Conservation (phyloP, 2,329 filamentous ascomycete species). For the Sarocladium brachiariae region DNA sequence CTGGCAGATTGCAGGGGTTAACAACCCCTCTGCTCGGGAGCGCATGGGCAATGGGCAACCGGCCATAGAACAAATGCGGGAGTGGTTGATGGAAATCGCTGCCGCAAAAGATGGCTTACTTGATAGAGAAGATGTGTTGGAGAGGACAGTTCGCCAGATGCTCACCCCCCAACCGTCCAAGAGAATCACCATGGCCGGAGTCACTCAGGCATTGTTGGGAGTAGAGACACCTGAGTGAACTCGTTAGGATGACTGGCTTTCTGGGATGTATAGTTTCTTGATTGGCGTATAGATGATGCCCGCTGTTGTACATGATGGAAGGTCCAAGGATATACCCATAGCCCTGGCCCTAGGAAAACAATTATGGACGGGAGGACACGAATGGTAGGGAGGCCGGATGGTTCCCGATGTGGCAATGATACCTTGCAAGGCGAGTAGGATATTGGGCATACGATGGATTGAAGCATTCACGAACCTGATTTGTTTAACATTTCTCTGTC, state of each 20-base stretch:
- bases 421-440: background rate
- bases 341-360: background rate
- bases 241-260: background rate
- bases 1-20: constrained; percentile 52
- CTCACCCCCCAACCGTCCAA: constrained; percentile 42
- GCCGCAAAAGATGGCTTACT: constrained; percentile 38
- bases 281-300: background rate
- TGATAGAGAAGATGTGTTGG: constrained; percentile 39
- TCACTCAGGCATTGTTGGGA: constrained; percentile 3
- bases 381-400: background rate
- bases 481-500: background rate
- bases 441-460: background rate
- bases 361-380: background rate
- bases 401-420: background rate
- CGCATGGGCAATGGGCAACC: constrained; percentile 30
- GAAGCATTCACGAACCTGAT: background rate
- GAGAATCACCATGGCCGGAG: constrained; percentile 44
- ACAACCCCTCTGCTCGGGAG: constrained; percentile 28
- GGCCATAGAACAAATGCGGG: constrained; percentile 46
- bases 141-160: constrained; percentile 48
- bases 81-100: constrained; percentile 48
- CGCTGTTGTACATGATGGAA: background rate
- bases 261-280: background rate
- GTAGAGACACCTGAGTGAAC: background rate
- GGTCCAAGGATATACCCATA: background rate